Evolutionary conservation across 257 asterid genomes (phyloP), one percentile per base, ranked within the genome.

Genomic region (Solanum etuberosum): DNA sequence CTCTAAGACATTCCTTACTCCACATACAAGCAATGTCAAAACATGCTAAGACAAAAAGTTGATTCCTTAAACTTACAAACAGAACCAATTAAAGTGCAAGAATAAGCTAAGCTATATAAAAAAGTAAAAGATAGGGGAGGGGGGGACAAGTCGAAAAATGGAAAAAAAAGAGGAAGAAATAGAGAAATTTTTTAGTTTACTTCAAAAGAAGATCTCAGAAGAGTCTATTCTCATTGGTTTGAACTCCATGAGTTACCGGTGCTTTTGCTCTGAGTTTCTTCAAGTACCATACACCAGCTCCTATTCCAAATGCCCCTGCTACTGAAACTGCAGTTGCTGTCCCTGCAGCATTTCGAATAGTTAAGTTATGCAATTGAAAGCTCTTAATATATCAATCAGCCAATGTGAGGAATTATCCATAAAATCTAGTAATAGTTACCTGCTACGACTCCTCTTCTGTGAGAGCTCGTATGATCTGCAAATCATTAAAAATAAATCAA

Each of bases 181-280:
- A 57, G 23, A 29, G 13, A 37, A 67, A 29, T 14, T 68, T 6
- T 29, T 68, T 68, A 2, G 16, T 68, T 71, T 71, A 71, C 43
- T 71, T 71, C 25, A 18, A 71, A 32, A 71, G 74, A 68, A 29
- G 43, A 32, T 32, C 43, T 71, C 88, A 97, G 43, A 95, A 97
- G 83, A 95, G 97, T 54, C 99, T 90, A 40, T 97, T 97, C 84
- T 95, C 99, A 61, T 93, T 97, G 90, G 87, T 94, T 87, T 95
- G 93, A 54, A 97, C 98, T 27, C 99, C 99, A 88, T 97, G 99
- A 57, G 94, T 95, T 2, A 97, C 98, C 0, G 99, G 96, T 4
- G 99, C 96, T 90, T 92, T 95, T 37, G 96, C 89, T 90, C 97
- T 95, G 87, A 97, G 63, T 89, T 94, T 95, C 74, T 85, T 91